A percentile compares a stretch with the other conserved stretches of the same genome.
Conservation (phyloP, 345 rosid species). For the Murraya paniculata region DNA sequence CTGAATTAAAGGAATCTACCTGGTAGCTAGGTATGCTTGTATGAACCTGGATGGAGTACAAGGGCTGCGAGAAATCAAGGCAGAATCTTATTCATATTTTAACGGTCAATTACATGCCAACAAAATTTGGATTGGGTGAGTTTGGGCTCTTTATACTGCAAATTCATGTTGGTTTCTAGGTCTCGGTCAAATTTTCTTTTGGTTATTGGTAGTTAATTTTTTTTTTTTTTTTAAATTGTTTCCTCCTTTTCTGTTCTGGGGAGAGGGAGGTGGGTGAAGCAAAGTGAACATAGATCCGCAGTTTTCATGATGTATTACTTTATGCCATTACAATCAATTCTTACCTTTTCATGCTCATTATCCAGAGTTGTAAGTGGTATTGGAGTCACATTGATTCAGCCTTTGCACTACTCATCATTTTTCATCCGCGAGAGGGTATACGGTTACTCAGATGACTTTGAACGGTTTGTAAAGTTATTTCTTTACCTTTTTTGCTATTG, state of each 20-base stretch:
- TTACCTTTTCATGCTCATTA: slow-evolving; percentile 9
- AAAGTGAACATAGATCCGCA: not conserved
- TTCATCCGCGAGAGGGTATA: slow-evolving; percentile 63
- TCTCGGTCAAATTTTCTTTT: slow-evolving; percentile 8
- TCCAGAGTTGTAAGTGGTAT: slow-evolving; percentile 67
- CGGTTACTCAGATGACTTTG: slow-evolving; percentile 81
- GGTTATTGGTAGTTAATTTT: slow-evolving; percentile 6
- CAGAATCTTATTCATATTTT: slow-evolving; percentile 68
- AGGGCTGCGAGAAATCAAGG: slow-evolving; percentile 57
- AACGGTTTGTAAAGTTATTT: slow-evolving; percentile 50
- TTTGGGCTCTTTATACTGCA: slow-evolving; percentile 5
- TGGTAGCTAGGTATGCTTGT: slow-evolving; percentile 49
- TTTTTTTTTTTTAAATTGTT: not conserved
- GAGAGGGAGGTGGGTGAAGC: not conserved
- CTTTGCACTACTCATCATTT: slow-evolving; percentile 57
- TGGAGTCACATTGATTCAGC: slow-evolving; percentile 80
- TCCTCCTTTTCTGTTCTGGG: not conserved
- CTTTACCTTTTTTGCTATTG: slow-evolving; percentile 2
- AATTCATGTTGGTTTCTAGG: not conserved
- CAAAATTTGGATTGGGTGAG: slow-evolving; percentile 88
- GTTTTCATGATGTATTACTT: not conserved
- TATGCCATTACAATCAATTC: not conserved
- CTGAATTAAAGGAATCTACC: slow-evolving; percentile 17
- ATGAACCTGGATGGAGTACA: slow-evolving; percentile 59
- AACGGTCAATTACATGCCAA: slow-evolving; percentile 78